Percentiles rank a stretch among this genome's conserved stretches.
phyloP scores from a whole-genome alignment of 2,329 filamentous ascomycete genomes.

The Plectosphaerella cucumerina region DNA sequence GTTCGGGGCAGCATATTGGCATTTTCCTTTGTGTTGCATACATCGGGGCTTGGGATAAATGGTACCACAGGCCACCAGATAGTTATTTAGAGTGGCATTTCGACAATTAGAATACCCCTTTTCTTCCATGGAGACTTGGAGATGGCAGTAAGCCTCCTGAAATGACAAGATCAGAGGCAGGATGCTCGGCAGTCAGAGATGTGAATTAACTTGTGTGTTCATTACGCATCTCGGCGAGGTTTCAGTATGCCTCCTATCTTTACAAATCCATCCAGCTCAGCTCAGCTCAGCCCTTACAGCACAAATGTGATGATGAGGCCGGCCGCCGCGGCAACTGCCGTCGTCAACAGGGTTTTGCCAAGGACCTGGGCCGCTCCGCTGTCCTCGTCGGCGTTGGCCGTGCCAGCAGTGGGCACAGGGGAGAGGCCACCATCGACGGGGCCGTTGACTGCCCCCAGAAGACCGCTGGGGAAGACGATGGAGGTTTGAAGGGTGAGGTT shows the following conservation, averaged over 20 bases:
- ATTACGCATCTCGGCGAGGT: background rate
- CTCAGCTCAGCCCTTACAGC: background rate
- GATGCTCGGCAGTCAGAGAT: too few species aligned
- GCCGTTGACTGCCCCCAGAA: background rate
- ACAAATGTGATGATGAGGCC: background rate
- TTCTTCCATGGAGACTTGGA: too few species aligned
- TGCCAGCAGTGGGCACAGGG: background rate
- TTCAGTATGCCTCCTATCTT: background rate
- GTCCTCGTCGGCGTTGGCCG: conserved; percentile 1
- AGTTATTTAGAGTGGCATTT: too few species aligned
- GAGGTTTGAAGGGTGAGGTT: conserved; percentile 1
- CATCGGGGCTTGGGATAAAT: too few species aligned
- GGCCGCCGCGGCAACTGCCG: background rate
- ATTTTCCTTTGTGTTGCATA: too few species aligned
- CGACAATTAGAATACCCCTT: too few species aligned
- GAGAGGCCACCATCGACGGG: background rate
- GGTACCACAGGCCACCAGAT: too few species aligned
- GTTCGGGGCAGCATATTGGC: too few species aligned
- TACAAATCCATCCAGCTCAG: background rate
- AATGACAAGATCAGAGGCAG: too few species aligned
- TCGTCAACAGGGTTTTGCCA: background rate
- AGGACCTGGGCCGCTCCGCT: background rate
- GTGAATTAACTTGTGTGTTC: background rate
- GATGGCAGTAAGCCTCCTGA: too few species aligned
- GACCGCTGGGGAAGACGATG: conserved; percentile 1